A percentile compares a stretch with the other conserved stretches of the same genome.
phyloP scores from a whole-genome alignment of 2,329 filamentous ascomycete species.

The Nannizziopsis barbatae region DNA sequence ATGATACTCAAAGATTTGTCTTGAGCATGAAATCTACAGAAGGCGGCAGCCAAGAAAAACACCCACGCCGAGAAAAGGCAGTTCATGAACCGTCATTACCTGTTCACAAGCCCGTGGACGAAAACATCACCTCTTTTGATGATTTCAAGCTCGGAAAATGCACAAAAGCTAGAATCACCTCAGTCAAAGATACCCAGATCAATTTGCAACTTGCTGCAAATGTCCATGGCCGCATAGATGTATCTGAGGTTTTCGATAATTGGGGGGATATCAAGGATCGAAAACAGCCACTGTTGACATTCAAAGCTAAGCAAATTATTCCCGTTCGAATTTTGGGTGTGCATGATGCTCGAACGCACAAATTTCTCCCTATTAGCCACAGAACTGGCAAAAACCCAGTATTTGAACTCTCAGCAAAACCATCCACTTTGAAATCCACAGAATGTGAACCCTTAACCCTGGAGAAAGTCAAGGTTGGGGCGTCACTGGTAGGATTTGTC shows the following conservation, averaged over 20 bases:
- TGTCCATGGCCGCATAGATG: conserved; percentile 82
- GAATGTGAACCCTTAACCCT: conserved; percentile 57
- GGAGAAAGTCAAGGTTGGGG: conserved; percentile 60
- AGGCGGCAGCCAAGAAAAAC: conserved; percentile 41
- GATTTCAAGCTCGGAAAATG: conserved; percentile 64
- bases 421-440: conserved; percentile 42
- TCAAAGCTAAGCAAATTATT: conserved; percentile 59
- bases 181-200: conserved; percentile 80
- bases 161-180: conserved; percentile 66
- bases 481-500: conserved; percentile 68
- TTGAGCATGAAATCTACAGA: conserved; percentile 46
- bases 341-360: conserved; percentile 80
- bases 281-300: conserved; percentile 66
- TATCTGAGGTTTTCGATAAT: conserved; percentile 77
- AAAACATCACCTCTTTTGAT: conserved; percentile 50
- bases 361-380: conserved; percentile 84
- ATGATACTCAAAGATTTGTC: conserved; percentile 56
- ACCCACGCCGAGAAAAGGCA: conserved; percentile 29
- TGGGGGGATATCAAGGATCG: conserved; percentile 79
- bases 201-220: conserved; percentile 84
- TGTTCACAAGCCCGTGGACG: conserved; percentile 52
- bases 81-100: conserved; percentile 22
- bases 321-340: conserved; percentile 70
- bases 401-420: conserved; percentile 76
- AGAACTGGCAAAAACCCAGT: conserved; percentile 65